Conservation (phyloP, 2,329 filamentous ascomycete genomes). For the Didymella pomorum region DNA sequence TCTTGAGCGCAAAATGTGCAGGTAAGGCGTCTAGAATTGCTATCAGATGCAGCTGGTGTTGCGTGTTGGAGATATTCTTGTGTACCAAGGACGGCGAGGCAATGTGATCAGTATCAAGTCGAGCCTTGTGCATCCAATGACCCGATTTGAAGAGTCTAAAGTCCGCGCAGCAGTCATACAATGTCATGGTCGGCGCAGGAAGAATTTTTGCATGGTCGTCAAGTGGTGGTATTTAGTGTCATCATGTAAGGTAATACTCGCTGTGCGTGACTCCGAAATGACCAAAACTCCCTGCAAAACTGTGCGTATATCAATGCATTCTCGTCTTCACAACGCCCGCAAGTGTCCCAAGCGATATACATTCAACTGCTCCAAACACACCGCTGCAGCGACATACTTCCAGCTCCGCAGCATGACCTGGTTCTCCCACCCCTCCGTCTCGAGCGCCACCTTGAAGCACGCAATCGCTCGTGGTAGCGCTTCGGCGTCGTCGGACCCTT, state of each 20-base stretch:
- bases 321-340: constrained; percentile 27
- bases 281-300: too few relatives aligned
- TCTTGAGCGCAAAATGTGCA: neutral
- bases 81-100: too few relatives aligned
- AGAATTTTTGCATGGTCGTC: too few relatives aligned
- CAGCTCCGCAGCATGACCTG: constrained; percentile 57
- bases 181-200: neutral
- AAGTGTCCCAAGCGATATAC: constrained; percentile 25
- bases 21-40: neutral
- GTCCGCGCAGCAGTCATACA: neutral
- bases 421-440: constrained; percentile 43
- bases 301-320: too few relatives aligned
- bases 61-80: too few relatives aligned
- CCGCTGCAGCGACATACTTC: constrained; percentile 61
- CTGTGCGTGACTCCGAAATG: too few relatives aligned
- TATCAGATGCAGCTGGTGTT: neutral
- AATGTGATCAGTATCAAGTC: too few relatives aligned
- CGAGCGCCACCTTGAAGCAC: constrained; percentile 56
- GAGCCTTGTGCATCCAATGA: too few relatives aligned
- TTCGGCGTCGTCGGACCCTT: constrained; percentile 44
- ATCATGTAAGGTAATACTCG: too few relatives aligned
- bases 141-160: too few relatives aligned
- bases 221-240: too few relatives aligned
- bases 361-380: constrained; percentile 61
- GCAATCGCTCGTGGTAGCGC: constrained; percentile 60